Evolutionary conservation across 768 basidiomycete genomes (phyloP), one percentile per base, ranked within the genome.

Genomic region (Tricholoma hemisulphureum): DNA sequence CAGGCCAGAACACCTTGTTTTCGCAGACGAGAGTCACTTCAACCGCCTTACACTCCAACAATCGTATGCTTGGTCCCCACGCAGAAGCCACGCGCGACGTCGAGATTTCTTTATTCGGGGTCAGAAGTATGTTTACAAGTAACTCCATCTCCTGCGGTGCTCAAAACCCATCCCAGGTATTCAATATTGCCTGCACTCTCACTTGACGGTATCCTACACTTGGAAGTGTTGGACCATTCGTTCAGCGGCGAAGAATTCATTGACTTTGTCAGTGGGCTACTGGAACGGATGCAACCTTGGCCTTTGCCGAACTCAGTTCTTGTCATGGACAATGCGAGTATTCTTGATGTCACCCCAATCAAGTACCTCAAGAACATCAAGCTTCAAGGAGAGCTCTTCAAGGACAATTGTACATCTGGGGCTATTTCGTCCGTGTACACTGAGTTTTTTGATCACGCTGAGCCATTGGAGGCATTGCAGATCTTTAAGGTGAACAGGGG

Each of bases 261-360:
- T 7, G 28, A 55, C 3, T 70, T 70, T 43, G 56, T 68, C 39
- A 51, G 56, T 2, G 29, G 48, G 14, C 46, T 73, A 1, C 41
- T 43, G 16, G 41, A 43, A 4, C 7, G 58, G 14, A 73, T 75
- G 71, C 64, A 74, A 31, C 71, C 67, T 2, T 75, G 48, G 24
- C 69, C 70, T 6, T 54, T 26, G 0, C 58, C 61, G 3, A 66
- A 68, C 26, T 71, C 66, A 5, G 71, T 75, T 7, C 56, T 75
- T 51, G 62, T 75, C 4, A 68, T 71, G 61, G 71, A 75, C 48
- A 76, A 75, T 56, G 69, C 67, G 10, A 31, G 29, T 10, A 31
- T 31, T 10, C 29, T 6, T 31, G 10, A 31, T 6, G 29, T 31
- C n/a, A n/a, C n/a, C n/a, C n/a, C n/a, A n/a, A n/a, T n/a, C n/a